phyloP scores from a whole-genome alignment of 495 filamentous ascomycete species.

The Lophiotrema nucula region DNA sequence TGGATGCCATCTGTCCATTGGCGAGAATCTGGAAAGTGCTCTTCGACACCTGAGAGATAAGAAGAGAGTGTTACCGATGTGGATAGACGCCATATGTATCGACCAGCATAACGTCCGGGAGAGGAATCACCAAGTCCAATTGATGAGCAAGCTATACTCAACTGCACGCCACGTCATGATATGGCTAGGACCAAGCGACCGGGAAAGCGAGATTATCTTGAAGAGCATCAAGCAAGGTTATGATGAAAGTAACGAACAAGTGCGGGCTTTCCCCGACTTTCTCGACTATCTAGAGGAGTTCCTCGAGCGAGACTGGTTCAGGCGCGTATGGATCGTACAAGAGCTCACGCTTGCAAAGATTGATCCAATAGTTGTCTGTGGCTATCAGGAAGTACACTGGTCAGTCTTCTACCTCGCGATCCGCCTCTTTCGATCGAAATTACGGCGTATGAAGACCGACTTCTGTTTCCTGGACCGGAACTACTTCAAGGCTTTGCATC shows the following conservation, averaged over 20 bases:
- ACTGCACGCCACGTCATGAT: background rate
- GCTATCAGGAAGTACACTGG: background rate
- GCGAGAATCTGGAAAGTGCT: background rate
- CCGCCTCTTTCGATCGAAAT: background rate
- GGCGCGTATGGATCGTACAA: background rate
- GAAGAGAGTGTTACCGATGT: background rate
- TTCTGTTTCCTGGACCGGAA: background rate
- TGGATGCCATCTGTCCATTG: too few species aligned
- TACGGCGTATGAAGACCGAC: background rate
- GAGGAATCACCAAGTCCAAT: background rate
- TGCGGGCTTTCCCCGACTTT: background rate
- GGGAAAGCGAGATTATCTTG: background rate
- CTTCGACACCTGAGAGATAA: slow-evolving; percentile 4
- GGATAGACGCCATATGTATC: slow-evolving; percentile 11
- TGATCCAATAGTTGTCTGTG: background rate
- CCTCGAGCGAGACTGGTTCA: background rate
- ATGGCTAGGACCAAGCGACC: background rate
- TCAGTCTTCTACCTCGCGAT: background rate
- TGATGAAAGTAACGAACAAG: background rate
- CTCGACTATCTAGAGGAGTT: background rate
- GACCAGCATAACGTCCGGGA: slow-evolving; percentile 3
- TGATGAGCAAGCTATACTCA: background rate
- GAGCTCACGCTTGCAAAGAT: background rate
- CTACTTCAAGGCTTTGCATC: background rate
- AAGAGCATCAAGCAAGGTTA: background rate